Evolutionary conservation across 176 grass and related monocot species (phyloP), one percentile per base, ranked within the genome.

Genomic region (Bromus sterilis): DNA sequence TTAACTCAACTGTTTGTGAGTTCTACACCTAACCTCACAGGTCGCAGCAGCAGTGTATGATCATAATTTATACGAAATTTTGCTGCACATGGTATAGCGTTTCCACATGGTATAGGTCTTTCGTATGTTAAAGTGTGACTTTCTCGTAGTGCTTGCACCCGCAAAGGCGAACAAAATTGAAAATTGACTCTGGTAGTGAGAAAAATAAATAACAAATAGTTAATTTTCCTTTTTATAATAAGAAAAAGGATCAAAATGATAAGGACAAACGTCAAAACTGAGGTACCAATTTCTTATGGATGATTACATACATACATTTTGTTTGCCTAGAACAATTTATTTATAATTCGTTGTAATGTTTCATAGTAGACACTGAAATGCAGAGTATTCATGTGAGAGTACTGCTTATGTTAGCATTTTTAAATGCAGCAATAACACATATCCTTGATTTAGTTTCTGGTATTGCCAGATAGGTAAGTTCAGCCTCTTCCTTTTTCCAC

Each of bases 131-230:
- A 53, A 7, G 48, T 21, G 48, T 21, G 46, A 49, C 15, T 49
- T 53, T 21, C 48, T 53, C 18, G 21, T 53, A 44, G 11, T 44
- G 11, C 42, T 44, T 44, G 48, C 48, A 53, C 48, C 11, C 48
- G 4, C 3, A 16, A 21, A 53, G 48, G 21, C 94, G 91, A 89
- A 84, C 86, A 74, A 97, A 30, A 21, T 30, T 5, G 7, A 10
- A n/a, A n/a, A n/a, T n/a, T n/a, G n/a, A n/a, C 4, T n/a, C 64
- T 33, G 48, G 18, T 53, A 53, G 48, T 4, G 20, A 15, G 12
- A 53, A 6, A 53, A 44, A 44, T 12, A 44, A 44, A n/a, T 12
- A 44, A 44, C 42, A 44, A 44, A n/a, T n/a, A n/a, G n/a, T n/a
- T n/a, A n/a, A n/a, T n/a, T n/a, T n/a, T n/a, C n/a, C n/a, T n/a